phyloP scores from a whole-genome alignment of 2,329 filamentous ascomycete species.

The Sphaerulina musiva region DNA sequence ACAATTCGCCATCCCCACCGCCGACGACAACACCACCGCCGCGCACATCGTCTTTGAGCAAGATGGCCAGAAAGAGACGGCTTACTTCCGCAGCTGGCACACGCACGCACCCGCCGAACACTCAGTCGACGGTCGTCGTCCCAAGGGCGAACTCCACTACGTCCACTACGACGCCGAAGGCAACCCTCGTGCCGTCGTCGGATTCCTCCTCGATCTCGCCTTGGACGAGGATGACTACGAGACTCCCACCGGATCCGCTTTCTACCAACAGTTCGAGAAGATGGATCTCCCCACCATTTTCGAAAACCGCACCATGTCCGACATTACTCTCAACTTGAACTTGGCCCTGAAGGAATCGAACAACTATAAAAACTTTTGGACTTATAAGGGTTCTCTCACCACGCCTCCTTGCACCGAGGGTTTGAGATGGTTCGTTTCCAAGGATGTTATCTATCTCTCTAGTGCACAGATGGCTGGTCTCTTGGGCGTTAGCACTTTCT shows the following conservation, averaged over 20 bases:
- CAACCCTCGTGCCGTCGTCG: conserved; percentile 42
- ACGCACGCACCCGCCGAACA: conserved; percentile 49
- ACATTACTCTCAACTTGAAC: conserved; percentile 28
- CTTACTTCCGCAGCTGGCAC: conserved; percentile 48
- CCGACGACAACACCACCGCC: conserved; percentile 35
- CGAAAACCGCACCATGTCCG: conserved; percentile 14
- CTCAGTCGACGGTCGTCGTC: conserved; percentile 38
- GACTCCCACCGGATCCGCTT: too few species aligned
- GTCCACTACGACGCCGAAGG: conserved; percentile 43
- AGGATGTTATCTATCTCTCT: conserved; percentile 39
- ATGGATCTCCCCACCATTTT: conserved; percentile 8
- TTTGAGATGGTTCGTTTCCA: conserved; percentile 42
- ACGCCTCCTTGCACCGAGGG: conserved; percentile 45
- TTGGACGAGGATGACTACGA: too few species aligned
- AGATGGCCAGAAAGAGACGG: conserved; percentile 38
- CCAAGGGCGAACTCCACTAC: conserved; percentile 46
- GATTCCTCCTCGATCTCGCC: conserved; percentile 40
- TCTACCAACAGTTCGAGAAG: conserved; percentile 38
- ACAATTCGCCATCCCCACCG: conserved; percentile 38
- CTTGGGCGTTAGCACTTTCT: conserved; percentile 41
- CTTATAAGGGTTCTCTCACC: conserved; percentile 45
- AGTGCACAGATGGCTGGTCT: conserved; percentile 44
- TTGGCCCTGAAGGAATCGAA: conserved; percentile 36
- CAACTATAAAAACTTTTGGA: conserved; percentile 44
- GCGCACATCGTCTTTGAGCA: conserved; percentile 43